Evolutionary conservation across 305 asterid species (phyloP).

Genomic region (Fraxinus greggii): DNA sequence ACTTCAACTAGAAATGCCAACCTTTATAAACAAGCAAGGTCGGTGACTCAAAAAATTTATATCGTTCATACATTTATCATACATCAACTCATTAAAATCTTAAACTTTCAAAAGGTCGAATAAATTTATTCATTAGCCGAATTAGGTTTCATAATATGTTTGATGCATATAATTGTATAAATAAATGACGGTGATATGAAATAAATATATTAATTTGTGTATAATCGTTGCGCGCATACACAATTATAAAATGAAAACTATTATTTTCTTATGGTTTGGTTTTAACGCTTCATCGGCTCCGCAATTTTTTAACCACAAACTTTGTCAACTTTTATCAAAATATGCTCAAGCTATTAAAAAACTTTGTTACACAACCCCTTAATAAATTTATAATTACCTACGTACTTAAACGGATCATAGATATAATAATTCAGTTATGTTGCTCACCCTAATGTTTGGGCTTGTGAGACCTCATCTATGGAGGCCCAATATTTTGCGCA

Average conservation of each 20-base stretch:
- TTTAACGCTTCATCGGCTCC: not conserved
- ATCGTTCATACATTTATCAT: too few relatives aligned
- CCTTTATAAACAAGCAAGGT: slow-evolving; percentile 15
- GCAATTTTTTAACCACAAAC: not conserved
- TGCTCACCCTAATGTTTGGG: too few relatives aligned
- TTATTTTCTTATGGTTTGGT: slow-evolving; percentile 30
- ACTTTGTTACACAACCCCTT: too few relatives aligned
- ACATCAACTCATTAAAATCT: not conserved
- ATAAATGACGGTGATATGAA: not conserved
- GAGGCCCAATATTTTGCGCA: too few relatives aligned
- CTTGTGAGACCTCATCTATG: too few relatives aligned
- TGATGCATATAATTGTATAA: not conserved
- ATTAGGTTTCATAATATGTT: too few relatives aligned
- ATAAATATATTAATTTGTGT: too few relatives aligned
- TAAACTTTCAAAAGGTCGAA: not conserved
- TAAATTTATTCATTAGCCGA: not conserved
- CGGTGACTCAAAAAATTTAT: not conserved
- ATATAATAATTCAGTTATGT: too few relatives aligned
- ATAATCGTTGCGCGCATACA: not conserved
- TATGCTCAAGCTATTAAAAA: too few relatives aligned
- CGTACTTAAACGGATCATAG: too few relatives aligned
- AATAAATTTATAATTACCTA: too few relatives aligned
- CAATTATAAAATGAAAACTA: slow-evolving; percentile 11
- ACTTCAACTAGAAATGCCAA: slow-evolving; percentile 19
- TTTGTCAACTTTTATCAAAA: too few relatives aligned